Base-by-base conservation (phyloP, 2,329 filamentous ascomycete genomes). In the Cladophialophora psammophila region DNA sequence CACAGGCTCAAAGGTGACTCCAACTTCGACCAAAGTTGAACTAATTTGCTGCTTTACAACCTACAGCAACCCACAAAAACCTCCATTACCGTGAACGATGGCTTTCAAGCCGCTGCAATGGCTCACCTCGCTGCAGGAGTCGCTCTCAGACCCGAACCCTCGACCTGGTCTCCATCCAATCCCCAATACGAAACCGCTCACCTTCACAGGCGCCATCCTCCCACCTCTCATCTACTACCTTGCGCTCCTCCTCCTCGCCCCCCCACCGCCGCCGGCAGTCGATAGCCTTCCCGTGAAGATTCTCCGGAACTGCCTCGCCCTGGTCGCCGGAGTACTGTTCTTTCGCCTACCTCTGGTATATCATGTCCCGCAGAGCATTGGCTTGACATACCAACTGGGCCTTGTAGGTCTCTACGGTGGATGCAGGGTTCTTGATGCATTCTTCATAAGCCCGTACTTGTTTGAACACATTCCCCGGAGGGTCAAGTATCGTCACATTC, bases 341-440 rank as follows among this genome's bases (percentile, higher is more conserved):
- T 77, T 82, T 57, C 76, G 80, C 5, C 69, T 82, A 13, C 80
- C 80, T 13, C 74, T 82, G 4, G 74, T 74, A 3, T 81, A 82
- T 56, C 76, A 82, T 70, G 78, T 81, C 4, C 79, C 80, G 5
- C 80, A 80, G 66, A 80, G 78, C 64, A 79, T 82, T 48, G 80
- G 80, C n/a, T 72, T 82, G 18, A 82, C 79, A 15, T 82, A 82
- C 60, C 80, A 82, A 62, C 77, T 82, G 15, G 78, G 78, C 4
- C 76, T 82, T 6, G 79, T 82, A 1, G 80, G 80, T 3, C 65
- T 81, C 2, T 82, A 82, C 60, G 80, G 80, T 8, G 77, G 78
- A 9, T 77, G 76, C 54, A 70, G 80, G 36, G 80, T 82, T 3
- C 53, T 82, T 10, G 80, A 82, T 66, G 78, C 76, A 9, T 82